Base-by-base conservation (phyloP, 1,284 basidiomycete genomes). In the Somion occarium region DNA sequence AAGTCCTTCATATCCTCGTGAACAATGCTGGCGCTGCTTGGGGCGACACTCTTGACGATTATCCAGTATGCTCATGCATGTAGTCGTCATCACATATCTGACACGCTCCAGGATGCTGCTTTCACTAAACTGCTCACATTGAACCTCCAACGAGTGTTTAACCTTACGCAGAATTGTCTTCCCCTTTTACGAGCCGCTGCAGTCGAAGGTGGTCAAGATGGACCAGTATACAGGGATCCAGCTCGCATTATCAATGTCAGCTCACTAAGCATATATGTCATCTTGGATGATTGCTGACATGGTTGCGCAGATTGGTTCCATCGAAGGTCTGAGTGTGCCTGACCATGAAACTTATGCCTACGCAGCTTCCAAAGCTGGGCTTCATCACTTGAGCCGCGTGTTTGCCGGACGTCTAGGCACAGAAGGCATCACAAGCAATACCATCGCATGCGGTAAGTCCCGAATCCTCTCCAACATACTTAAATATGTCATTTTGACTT, bases 21-120 rank as follows among this genome's bases (percentile, higher is more conserved):
- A 86, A 88, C 67, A 88, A 88, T 55, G 82, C 82, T 1, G 85
- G 84, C 2, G 80, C 78, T 18, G 77, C 78, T 13, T 86, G 84
- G 85, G 81, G 78, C 19, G 78, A 75, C 11, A 56, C 69, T 12
- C 67, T 85, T 49, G 80, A 81, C 45, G 72, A 75, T 4, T 82
- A 82, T 63, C 76, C 80, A 41, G 82, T 75, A 53, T 48, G 63
- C 66, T 3, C 38, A 27, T 22, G n/a, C 24, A n/a, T n/a, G n/a
- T n/a, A n/a, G n/a, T n/a, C n/a, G n/a, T n/a, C n/a, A n/a, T n/a
- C 43, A 34, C 15, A 7, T 34, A 34, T 7, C 15, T 34, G 7
- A 15, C 7, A 34, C 5, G 12, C 27, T 24, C 50, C 38, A 82
- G 72, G 79, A 82, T 53, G 64, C 68, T 1, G 78, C 75, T 3